Evolutionary conservation across 805 yeast genomes (phyloP), one percentile per base, ranked within the genome.

Genomic region (Metschnikowia arizonensis): DNA sequence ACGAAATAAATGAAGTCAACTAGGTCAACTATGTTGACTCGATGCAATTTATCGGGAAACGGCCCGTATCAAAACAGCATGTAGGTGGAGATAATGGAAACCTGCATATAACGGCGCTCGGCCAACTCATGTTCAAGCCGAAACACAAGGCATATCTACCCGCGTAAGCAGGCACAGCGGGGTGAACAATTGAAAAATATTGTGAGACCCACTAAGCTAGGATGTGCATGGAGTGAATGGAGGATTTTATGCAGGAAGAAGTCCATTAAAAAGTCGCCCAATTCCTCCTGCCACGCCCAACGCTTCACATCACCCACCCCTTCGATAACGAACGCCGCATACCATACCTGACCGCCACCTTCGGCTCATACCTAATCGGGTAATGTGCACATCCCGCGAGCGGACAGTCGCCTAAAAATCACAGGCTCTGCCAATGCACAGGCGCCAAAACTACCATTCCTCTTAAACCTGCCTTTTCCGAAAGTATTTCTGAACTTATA

Each of bases 381-480:
- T 10, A 19, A 21, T 24, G 18, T 34, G 38, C 29, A 15, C 38
- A 23, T 17, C 21, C 14, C 14, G 34, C 28, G 36, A 17, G 25
- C 25, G 29, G 29, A 10, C 8, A 8, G 18, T 7, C 38, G 29
- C 19, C 38, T 14, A 28, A 24, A 33, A 34, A 24, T 34, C 38
- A 24, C 29, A 23, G 29, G 38, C 38, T 24, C n/a, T 21, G 26
- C 11, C 36, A 19, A 19, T 33, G 36, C 36, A 33, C 36, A 33
- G 7, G 36, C 36, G 36, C 8, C 36, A 33, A 33, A 33, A 32
- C n/a, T 8, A 14, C 25, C 36, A 5, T 4, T 12, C 15, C 38
- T 34, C 38, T 34, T 34, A 34, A 34, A 34, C 38, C 21, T 34
- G 38, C 38, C 38, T 3, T 34, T 34, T 19, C 14, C n/a, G 38